These are phyloP conservation scores for Cantharellus cinnabarinus DNA, from an alignment of 768 basidiomycete species.

Conservation along the genomic window DNA sequence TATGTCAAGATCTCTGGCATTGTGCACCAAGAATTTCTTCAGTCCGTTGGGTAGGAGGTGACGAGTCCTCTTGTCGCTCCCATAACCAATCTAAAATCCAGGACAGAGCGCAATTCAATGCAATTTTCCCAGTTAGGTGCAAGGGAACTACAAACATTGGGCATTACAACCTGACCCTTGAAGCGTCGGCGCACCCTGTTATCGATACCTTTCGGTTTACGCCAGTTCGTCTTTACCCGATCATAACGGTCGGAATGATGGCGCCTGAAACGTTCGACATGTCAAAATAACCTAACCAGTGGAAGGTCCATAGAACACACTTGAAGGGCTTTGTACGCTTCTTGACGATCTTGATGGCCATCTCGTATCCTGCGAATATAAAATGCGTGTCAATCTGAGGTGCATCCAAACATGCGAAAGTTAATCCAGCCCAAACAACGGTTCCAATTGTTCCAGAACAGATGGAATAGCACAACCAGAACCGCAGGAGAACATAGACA, in stretches of 20 bases:
- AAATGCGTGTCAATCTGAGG: background rate
- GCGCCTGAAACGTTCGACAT: constrained; percentile 33
- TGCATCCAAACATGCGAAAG: background rate
- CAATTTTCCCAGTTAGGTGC: background rate
- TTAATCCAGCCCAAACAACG: background rate
- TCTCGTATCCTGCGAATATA: constrained; percentile 8
- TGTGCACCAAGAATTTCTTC: constrained; percentile 90
- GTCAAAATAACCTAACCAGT: background rate
- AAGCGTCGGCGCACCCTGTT: constrained; percentile 90
- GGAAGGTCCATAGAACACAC: constrained; percentile 19
- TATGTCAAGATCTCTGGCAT: constrained; percentile 82
- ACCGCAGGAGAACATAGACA: background rate
- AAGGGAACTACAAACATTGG: constrained; percentile 41
- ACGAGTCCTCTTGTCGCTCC: constrained; percentile 81
- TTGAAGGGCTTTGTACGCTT: constrained; percentile 97
- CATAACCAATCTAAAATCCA: constrained; percentile 53
- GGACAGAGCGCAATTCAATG: background rate
- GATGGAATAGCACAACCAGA: background rate
- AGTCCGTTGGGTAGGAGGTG: constrained; percentile 90
- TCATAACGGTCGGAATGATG: constrained; percentile 98
- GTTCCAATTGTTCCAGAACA: background rate
- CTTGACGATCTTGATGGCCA: constrained; percentile 53
- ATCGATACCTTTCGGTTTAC: constrained; percentile 99
- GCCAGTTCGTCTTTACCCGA: constrained; percentile 94
- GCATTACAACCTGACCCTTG: constrained; percentile 93